phyloP scores from a whole-genome alignment of 2,329 filamentous ascomycete genomes.

The Hirsutella thompsonii region DNA sequence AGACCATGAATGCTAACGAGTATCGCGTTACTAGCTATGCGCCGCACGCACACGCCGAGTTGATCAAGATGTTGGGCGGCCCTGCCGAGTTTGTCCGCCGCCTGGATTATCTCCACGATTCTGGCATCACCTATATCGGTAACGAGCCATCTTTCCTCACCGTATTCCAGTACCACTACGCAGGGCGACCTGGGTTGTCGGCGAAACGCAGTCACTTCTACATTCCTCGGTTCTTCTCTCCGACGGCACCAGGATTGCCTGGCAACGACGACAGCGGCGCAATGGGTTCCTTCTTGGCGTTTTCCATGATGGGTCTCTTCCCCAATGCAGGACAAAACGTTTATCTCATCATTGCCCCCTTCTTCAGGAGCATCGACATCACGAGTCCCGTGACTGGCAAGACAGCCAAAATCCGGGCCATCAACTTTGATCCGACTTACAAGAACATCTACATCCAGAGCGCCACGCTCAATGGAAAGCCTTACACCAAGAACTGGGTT shows the following conservation, averaged over 20 bases:
- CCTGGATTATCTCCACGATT: slow-evolving; percentile 51
- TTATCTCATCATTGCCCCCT: slow-evolving; percentile 59
- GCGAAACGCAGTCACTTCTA: slow-evolving; percentile 46
- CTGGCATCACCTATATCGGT: slow-evolving; percentile 52
- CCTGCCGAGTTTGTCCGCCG: slow-evolving; percentile 41
- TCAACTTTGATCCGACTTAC: slow-evolving; percentile 49
- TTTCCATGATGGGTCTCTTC: slow-evolving; percentile 59
- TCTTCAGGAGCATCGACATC: slow-evolving; percentile 48
- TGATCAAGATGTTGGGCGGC: slow-evolving; percentile 50
- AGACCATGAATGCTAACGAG: too few species aligned
- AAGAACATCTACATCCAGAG: slow-evolving; percentile 51
- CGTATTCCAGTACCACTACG: slow-evolving; percentile 59
- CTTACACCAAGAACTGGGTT: slow-evolving; percentile 54
- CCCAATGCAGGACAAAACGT: slow-evolving; percentile 57
- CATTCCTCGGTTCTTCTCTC: slow-evolving; percentile 51
- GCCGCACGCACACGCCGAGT: slow-evolving; percentile 36
- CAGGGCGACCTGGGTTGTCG: slow-evolving; percentile 45
- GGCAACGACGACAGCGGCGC: slow-evolving; percentile 61
- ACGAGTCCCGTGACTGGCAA: slow-evolving; percentile 44
- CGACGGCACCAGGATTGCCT: slow-evolving; percentile 45
- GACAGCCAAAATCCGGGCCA: slow-evolving; percentile 43
- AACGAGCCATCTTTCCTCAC: slow-evolving; percentile 49
- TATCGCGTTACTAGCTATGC: slow-evolving; percentile 38
- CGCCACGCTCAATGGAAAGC: slow-evolving; percentile 46
- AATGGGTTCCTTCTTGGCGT: slow-evolving; percentile 54